A percentile compares a stretch with the other conserved stretches of the same genome.
phyloP scores from a whole-genome alignment of 2,329 filamentous ascomycete species.

The Ceratocystis eucalypticola region DNA sequence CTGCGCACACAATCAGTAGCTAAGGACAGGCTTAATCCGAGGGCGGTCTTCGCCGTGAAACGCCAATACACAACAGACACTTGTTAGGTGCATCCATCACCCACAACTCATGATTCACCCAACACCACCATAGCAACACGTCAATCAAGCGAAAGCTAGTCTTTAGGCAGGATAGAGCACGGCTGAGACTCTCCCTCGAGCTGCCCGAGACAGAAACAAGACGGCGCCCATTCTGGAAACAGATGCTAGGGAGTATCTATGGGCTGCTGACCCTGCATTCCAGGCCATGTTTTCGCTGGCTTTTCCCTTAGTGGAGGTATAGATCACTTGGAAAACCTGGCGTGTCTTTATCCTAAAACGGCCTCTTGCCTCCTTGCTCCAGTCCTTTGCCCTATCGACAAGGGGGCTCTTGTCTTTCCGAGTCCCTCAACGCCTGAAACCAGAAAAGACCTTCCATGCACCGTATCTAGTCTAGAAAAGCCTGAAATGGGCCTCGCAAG shows the following conservation, averaged over 20 bases:
- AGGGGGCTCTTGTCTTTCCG: background rate
- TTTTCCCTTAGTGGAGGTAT: background rate
- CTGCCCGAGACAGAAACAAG: conserved; percentile 5
- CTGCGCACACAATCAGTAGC: no score
- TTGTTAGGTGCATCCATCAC: no score
- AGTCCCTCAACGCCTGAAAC: background rate
- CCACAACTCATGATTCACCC: no score
- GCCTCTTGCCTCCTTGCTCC: background rate
- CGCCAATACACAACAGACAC: no score
- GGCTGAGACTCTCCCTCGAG: background rate
- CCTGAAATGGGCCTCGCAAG: background rate
- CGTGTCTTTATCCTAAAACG: background rate
- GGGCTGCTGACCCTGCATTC: background rate
- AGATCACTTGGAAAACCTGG: background rate
- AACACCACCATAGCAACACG: no score
- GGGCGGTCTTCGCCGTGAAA: no score
- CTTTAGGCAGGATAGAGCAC: background rate
- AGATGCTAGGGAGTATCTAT: background rate
- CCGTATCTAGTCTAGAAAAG: background rate
- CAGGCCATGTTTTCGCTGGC: background rate
- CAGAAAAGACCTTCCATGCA: background rate
- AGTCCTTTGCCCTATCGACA: background rate
- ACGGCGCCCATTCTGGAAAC: background rate
- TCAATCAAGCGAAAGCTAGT: no score
- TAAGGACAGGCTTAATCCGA: no score